Evolutionary conservation across 306 rosid genomes (phyloP).

Genomic region (Castanea crenata): DNA sequence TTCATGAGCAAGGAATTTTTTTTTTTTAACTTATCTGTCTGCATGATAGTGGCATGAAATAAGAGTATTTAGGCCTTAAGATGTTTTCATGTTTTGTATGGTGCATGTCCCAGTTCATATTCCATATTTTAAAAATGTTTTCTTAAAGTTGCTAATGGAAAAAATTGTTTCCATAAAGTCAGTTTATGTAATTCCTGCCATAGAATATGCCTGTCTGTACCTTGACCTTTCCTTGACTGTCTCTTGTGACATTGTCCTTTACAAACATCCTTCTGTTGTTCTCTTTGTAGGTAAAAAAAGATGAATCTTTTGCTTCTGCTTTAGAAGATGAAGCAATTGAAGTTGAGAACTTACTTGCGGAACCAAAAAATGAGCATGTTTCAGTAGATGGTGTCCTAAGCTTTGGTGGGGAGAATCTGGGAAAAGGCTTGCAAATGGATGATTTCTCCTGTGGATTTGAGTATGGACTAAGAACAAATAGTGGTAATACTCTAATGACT

Average conservation of each 20-base stretch:
- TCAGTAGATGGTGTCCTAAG: slow-evolving; percentile 46
- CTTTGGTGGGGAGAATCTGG: slow-evolving; percentile 41
- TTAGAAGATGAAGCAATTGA: slow-evolving; percentile 53
- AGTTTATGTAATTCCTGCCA: not conserved
- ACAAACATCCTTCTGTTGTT: slow-evolving; percentile 10
- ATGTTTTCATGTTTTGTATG: not conserved
- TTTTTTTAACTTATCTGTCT: not conserved
- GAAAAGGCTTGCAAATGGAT: slow-evolving; percentile 38
- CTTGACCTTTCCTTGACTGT: slow-evolving; percentile 5
- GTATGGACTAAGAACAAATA: slow-evolving; percentile 41
- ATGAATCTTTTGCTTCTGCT: slow-evolving; percentile 48
- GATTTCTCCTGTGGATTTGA: slow-evolving; percentile 45
- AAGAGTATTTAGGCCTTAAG: not conserved
- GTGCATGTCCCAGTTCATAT: not conserved
- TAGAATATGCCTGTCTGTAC: not conserved
- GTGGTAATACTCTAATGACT: slow-evolving; percentile 33
- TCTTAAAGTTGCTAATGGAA: not conserved
- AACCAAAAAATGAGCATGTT: slow-evolving; percentile 53
- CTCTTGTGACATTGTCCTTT: slow-evolving; percentile 1
- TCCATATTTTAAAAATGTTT: not conserved
- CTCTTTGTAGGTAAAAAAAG: slow-evolving; percentile 51
- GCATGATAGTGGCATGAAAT: not conserved
- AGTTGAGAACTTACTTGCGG: slow-evolving; percentile 59
- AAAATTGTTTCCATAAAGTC: not conserved
- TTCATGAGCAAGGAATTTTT: not conserved